Evolutionary conservation across 169 alveolate genomes (phyloP).

Genomic region (Plasmodium gaboni): DNA sequence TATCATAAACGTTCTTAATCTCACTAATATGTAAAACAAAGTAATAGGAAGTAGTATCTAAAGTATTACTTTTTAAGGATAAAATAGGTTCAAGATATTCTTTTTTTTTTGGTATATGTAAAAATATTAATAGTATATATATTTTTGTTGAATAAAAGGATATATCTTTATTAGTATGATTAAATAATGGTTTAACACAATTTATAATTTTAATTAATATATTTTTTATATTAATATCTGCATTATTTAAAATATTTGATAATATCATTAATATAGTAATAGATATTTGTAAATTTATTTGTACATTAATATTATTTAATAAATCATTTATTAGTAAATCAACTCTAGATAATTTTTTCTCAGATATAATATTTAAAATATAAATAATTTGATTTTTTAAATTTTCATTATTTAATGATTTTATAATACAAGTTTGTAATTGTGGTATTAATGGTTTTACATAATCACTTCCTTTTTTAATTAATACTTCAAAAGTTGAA

Average conservation of each 20-base stretch:
- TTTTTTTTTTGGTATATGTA: constrained; percentile 55
- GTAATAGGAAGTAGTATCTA: constrained; percentile 12
- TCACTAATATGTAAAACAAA: constrained; percentile 71
- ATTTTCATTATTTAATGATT: constrained; percentile 69
- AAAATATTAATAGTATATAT: constrained; percentile 46
- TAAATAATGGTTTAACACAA: constrained; percentile 33
- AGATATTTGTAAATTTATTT: constrained; percentile 36
- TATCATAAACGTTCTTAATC: constrained; percentile 56
- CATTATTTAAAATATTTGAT: constrained; percentile 56
- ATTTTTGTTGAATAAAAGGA: constrained; percentile 59
- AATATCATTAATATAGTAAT: constrained; percentile 69
- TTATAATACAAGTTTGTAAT: constrained; percentile 74
- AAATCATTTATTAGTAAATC: constrained; percentile 72
- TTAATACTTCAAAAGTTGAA: constrained; percentile 63
- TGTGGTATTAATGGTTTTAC: constrained; percentile 69
- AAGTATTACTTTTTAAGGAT: neutral
- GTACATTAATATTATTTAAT: constrained; percentile 68
- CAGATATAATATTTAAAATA: constrained; percentile 70
- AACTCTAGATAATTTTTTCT: constrained; percentile 66
- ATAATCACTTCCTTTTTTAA: constrained; percentile 65
- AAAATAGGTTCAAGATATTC: constrained; percentile 52
- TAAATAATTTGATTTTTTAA: constrained; percentile 74
- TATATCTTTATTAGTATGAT: constrained; percentile 40
- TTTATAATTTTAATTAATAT: constrained; percentile 56
- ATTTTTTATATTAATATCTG: constrained; percentile 35